Evolutionary conservation across 179 eudicot species (phyloP).

Genomic region (Gypsophila paniculata): DNA sequence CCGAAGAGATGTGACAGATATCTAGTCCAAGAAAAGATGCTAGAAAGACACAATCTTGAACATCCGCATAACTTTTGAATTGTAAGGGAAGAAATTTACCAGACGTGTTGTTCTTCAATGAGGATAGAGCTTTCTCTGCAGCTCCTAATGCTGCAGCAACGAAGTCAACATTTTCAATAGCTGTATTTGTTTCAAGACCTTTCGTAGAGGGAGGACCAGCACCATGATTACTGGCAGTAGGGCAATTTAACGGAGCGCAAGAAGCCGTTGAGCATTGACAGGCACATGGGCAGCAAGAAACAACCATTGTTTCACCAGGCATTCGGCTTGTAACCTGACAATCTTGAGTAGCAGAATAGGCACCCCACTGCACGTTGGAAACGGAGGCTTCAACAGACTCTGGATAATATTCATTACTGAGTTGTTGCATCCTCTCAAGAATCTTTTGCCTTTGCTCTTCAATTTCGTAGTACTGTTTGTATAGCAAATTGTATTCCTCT

Average conservation of each 20-base stretch:
- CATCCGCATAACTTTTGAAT: background rate
- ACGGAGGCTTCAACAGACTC: constrained; percentile 31
- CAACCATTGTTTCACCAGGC: constrained; percentile 34
- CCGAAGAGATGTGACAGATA: background rate
- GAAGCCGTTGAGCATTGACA: constrained; percentile 49
- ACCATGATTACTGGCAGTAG: constrained; percentile 31
- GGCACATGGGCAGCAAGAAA: constrained; percentile 47
- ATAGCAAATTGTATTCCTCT: constrained; percentile 53
- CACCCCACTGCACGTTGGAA: constrained; percentile 34
- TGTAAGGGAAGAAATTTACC: constrained; percentile 25
- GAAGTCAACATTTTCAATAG: constrained; percentile 38
- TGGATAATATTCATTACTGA: constrained; percentile 39
- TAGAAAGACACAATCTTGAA: background rate
- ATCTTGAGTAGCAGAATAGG: constrained; percentile 38
- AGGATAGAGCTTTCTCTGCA: constrained; percentile 61
- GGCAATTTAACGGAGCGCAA: constrained; percentile 37
- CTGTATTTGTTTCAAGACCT: constrained; percentile 27
- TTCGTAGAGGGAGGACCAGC: constrained; percentile 25
- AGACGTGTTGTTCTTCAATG: constrained; percentile 36
- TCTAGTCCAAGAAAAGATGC: constrained; percentile 5
- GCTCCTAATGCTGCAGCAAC: constrained; percentile 59
- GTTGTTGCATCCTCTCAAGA: constrained; percentile 61
- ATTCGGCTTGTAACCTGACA: constrained; percentile 41
- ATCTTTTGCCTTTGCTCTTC: constrained; percentile 75
- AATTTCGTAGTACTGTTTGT: constrained; percentile 61